Base-by-base conservation (phyloP, 441 rosid species). In the Aleurites moluccanus region DNA sequence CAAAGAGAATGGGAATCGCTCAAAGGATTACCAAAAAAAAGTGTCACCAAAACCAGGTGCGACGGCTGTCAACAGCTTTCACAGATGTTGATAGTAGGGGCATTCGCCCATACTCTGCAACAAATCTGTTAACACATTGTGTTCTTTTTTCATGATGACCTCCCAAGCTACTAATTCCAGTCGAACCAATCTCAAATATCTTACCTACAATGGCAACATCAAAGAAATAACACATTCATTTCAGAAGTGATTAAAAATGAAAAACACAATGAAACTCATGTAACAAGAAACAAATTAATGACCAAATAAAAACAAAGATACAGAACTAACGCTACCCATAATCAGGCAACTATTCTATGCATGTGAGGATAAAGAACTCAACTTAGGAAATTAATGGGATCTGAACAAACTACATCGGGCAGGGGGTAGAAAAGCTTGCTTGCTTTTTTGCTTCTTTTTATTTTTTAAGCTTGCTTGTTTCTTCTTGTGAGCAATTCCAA, bases 111-210 rank as follows among this genome's bases (percentile, higher is more conserved):
- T 73, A 94, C 80, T 88, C 97, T 0, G 88, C 79, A 11, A 85
- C 95, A 61, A 92, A 90, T 82, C 89, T 85, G 77, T 94, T 92
- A 68, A 94, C 81, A 56, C 97, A 94, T 35, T 67, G 73, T 1
- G 88, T 84, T 86, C 97, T 88, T 83, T 67, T 92, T 67, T 94
- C 95, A 20, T 64, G 84, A 73, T 94, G 98, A 64, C 92, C 97
- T 80, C 97, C 97, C 86, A 94, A 68, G 82, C 90, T 90, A 83
- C 97, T 94, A 70, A 92, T 94, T 75, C 98, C 97, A 10, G 91
- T 91, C 21, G 97, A 91, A 73, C 98, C 98, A 65, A 89, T 89
- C 90, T 92, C 96, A 73, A 83, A 87, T 84, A 94, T 90, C 75
- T 90, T 94, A 44, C 98, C 98, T 94, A 69, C 73, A 78, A 60